These are phyloP conservation scores for Leptodermis oblonga DNA, from an alignment of 257 asterid genomes.

Conservation along the genomic window DNA sequence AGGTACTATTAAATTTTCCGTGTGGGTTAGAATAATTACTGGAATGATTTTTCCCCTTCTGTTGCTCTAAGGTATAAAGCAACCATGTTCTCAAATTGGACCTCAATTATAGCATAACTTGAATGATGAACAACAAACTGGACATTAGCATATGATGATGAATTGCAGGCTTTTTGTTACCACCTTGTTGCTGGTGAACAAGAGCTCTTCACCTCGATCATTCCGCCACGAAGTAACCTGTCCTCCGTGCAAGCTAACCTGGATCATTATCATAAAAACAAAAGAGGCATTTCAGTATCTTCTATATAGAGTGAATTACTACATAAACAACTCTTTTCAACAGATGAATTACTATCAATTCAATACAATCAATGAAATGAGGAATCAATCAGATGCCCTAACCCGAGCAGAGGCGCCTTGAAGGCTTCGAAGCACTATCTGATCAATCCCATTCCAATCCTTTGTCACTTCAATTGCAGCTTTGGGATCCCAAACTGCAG, in stretches of 20 bases:
- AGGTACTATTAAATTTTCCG: background rate
- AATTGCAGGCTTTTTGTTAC: background rate
- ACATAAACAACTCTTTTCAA: background rate
- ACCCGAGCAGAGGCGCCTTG: constrained; percentile 87
- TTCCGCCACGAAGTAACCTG: constrained; percentile 92
- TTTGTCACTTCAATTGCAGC: constrained; percentile 62
- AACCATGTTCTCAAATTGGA: background rate
- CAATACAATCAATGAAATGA: constrained; percentile 6
- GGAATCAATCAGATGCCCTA: constrained; percentile 28
- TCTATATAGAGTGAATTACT: background rate
- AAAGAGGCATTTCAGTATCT: background rate
- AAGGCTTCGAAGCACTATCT: constrained; percentile 71
- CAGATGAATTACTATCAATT: constrained; percentile 6
- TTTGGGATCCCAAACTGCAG: constrained; percentile 72
- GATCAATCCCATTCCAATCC: constrained; percentile 89
- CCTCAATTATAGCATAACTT: background rate
- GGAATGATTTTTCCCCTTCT: background rate
- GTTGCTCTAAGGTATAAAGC: background rate
- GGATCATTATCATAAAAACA: constrained; percentile 14
- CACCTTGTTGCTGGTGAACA: constrained; percentile 93
- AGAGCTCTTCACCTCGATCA: constrained; percentile 83
- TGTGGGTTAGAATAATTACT: background rate
- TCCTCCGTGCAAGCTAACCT: constrained; percentile 93
- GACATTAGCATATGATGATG: background rate
- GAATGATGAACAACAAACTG: background rate